Conservation (phyloP, 805 yeast species). For the Starmerella etchellsii region DNA sequence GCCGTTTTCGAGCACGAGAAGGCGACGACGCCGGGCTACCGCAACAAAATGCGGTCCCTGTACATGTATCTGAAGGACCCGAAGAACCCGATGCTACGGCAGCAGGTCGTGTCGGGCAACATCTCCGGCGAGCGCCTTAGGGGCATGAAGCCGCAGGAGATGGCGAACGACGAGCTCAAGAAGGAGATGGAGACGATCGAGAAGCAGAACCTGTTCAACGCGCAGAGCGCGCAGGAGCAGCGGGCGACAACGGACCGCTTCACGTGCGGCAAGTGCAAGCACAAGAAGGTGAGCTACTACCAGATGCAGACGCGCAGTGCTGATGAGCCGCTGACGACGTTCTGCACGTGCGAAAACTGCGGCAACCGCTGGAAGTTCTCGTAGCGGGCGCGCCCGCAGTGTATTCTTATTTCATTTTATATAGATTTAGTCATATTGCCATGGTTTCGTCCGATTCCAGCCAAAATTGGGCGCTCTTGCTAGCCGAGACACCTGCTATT, state of each 20-base stretch:
- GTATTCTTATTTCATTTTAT: too few relatives aligned
- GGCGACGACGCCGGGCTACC: slow-evolving; percentile 45
- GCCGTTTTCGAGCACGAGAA: slow-evolving; percentile 52
- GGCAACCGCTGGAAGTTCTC: slow-evolving; percentile 98
- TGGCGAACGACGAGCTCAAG: slow-evolving; percentile 87
- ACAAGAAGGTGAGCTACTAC: slow-evolving; percentile 90
- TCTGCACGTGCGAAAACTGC: slow-evolving; percentile 94
- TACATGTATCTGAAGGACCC: slow-evolving; percentile 80
- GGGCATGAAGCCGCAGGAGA: slow-evolving; percentile 78
- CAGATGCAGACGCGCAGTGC: slow-evolving; percentile 98
- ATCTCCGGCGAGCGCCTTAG: slow-evolving; percentile 54
- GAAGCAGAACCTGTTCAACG: slow-evolving; percentile 82
- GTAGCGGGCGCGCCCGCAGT: too few relatives aligned
- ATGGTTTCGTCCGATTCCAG: too few relatives aligned
- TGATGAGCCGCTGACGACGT: slow-evolving; percentile 96
- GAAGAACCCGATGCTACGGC: slow-evolving; percentile 75
- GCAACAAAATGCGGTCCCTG: slow-evolving; percentile 73
- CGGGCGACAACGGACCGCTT: slow-evolving; percentile 93
- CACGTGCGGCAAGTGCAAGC: slow-evolving; percentile 95
- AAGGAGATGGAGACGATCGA: slow-evolving; percentile 75
- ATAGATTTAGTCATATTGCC: too few relatives aligned
- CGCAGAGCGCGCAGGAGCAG: slow-evolving; percentile 94
- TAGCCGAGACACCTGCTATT: too few relatives aligned
- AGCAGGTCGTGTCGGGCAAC: slow-evolving; percentile 52
- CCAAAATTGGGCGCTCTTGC: too few relatives aligned